phyloP scores from a whole-genome alignment of 1,284 basidiomycete genomes.

The Irpex sp. region DNA sequence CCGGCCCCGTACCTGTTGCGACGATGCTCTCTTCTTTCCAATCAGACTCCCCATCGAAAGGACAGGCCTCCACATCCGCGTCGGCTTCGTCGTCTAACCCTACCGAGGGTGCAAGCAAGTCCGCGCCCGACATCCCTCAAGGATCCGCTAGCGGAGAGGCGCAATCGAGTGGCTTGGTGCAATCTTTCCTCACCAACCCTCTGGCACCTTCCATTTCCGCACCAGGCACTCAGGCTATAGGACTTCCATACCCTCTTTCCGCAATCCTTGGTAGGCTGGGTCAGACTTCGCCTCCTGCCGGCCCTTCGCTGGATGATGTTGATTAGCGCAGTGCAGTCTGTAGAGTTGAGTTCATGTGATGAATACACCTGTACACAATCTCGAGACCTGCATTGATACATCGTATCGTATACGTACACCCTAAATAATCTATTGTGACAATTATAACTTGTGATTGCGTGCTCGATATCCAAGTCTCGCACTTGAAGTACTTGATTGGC shows the following conservation, averaged over 20 bases:
- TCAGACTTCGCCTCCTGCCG: background rate
- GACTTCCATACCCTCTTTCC: background rate
- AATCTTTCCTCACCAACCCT: background rate
- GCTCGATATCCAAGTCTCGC: no score
- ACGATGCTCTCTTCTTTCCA: background rate
- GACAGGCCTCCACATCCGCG: background rate
- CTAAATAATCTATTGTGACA: no score
- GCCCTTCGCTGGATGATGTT: slow-evolving; percentile 3
- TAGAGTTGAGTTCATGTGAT: background rate
- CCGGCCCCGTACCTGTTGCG: background rate
- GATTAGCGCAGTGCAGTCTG: background rate
- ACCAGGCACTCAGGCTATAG: background rate
- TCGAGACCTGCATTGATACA: background rate
- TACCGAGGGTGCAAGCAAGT: background rate
- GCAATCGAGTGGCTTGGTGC: background rate
- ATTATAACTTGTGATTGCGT: no score
- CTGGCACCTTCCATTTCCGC: background rate
- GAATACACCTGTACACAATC: background rate
- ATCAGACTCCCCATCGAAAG: background rate
- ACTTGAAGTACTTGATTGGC: background rate
- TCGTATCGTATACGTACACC: no score
- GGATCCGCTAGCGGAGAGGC: background rate
- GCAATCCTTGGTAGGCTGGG: background rate
- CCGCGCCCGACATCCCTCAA: background rate
- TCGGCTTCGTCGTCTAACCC: background rate